Conservation (phyloP, 2,329 filamentous ascomycete species). For the Arthrobotrys musiformis region DNA sequence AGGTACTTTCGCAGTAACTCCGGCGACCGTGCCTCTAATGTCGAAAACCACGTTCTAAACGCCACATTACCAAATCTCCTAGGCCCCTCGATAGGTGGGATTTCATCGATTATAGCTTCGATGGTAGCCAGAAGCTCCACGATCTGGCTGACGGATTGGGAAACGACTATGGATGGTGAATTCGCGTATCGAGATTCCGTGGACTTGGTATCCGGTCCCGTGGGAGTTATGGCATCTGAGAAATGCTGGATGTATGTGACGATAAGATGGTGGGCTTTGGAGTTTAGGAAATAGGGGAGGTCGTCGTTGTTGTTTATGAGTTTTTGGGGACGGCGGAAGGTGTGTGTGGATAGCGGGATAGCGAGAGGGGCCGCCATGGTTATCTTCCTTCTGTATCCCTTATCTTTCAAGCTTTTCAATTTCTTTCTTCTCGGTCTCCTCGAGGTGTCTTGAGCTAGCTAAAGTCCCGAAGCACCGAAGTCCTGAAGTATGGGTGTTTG, state of each 20-base stretch:
- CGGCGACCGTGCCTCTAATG: slow-evolving; percentile 68
- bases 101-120: slow-evolving; percentile 76
- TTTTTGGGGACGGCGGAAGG: slow-evolving; percentile 77
- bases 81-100: slow-evolving; percentile 84
- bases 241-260: slow-evolving; percentile 88
- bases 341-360: slow-evolving; percentile 62
- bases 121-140: slow-evolving; percentile 74
- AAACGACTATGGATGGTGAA: slow-evolving; percentile 63
- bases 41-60: slow-evolving; percentile 83
- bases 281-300: slow-evolving; percentile 81
- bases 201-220: slow-evolving; percentile 62
- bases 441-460: background rate
- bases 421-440: background rate
- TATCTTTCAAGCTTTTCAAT: too few species aligned
- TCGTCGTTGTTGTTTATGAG: slow-evolving; percentile 86
- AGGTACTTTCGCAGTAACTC: slow-evolving; percentile 71
- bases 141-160: slow-evolving; percentile 72
- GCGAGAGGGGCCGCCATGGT: slow-evolving; percentile 31
- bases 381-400: background rate
- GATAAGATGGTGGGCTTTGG: slow-evolving; percentile 86
- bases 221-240: slow-evolving; percentile 84
- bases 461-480: background rate
- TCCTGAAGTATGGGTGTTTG: background rate
- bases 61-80: slow-evolving; percentile 91
- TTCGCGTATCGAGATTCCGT: slow-evolving; percentile 67